phyloP scores from a whole-genome alignment of 2,329 filamentous ascomycete genomes.

The Chrysoporthe deuterocubensis region DNA sequence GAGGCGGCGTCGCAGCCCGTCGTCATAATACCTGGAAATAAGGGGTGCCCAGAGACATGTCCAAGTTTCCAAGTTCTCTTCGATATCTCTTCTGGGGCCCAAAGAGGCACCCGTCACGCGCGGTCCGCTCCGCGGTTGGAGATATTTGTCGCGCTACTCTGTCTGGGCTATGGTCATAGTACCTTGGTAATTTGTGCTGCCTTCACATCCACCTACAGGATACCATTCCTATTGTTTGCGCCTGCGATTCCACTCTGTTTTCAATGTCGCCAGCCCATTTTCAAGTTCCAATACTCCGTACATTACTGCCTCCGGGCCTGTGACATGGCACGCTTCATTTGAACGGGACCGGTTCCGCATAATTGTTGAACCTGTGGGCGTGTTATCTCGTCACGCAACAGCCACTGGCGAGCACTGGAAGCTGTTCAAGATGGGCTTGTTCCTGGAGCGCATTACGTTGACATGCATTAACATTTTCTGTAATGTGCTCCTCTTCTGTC shows the following conservation, averaged over 20 bases:
- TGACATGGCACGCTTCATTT: too few relatives aligned
- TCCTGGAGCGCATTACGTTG: slow-evolving; percentile 18
- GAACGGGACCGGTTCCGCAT: too few relatives aligned
- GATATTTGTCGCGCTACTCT: too few relatives aligned
- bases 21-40: slow-evolving; percentile 8
- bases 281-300: too few relatives aligned
- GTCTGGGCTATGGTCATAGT: too few relatives aligned
- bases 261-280: too few relatives aligned
- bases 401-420: too few relatives aligned
- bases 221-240: too few relatives aligned
- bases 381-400: neutral
- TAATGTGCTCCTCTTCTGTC: neutral
- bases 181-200: neutral
- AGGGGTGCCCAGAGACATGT: neutral
- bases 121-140: slow-evolving; percentile 11
- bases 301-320: too few relatives aligned
- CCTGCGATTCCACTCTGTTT: too few relatives aligned
- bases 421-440: slow-evolving; percentile 18
- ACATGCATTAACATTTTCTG: slow-evolving; percentile 23
- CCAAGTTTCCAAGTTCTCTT: slow-evolving; percentile 18
- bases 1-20: slow-evolving; percentile 8
- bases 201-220: too few relatives aligned
- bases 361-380: neutral
- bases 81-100: neutral
- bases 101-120: slow-evolving; percentile 1